Evolutionary conservation across 2,329 filamentous ascomycete genomes (phyloP).

Genomic region (Trichoderma breve): DNA sequence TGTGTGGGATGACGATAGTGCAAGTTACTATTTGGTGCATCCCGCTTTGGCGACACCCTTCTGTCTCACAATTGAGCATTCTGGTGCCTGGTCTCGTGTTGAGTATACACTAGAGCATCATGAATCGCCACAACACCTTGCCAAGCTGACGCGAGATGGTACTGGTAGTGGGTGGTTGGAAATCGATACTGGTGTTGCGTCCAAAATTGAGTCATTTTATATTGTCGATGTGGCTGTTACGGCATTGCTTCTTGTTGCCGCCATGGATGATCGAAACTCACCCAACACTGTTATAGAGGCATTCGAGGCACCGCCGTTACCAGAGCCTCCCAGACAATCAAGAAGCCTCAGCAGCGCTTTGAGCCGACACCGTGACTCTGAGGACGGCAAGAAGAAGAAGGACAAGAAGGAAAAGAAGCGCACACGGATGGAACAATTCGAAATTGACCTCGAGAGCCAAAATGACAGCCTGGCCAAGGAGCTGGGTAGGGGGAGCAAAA

Average conservation of each 20-base stretch:
- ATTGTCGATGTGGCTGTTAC: conserved; percentile 61
- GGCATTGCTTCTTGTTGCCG: conserved; percentile 59
- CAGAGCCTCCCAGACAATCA: conserved; percentile 28
- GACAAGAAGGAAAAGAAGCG: conserved; percentile 43
- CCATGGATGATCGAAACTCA: conserved; percentile 52
- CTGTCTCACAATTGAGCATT: conserved; percentile 57
- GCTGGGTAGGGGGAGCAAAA: conserved; percentile 37
- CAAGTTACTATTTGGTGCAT: conserved; percentile 61
- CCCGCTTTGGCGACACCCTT: conserved; percentile 63
- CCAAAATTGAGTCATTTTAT: conserved; percentile 60
- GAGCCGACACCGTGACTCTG: conserved; percentile 31
- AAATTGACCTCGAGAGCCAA: conserved; percentile 63
- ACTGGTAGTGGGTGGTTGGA: conserved; percentile 60
- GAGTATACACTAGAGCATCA: conserved; percentile 66
- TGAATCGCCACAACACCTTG: conserved; percentile 59
- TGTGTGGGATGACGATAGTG: conserved; percentile 65
- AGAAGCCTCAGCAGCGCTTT: conserved; percentile 31
- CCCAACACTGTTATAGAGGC: conserved; percentile 42
- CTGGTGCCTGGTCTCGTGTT: conserved; percentile 57
- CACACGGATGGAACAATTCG: conserved; percentile 54
- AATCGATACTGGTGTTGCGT: conserved; percentile 59
- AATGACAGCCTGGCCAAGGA: conserved; percentile 42
- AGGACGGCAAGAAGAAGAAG: conserved; percentile 42
- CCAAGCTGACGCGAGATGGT: conserved; percentile 59
- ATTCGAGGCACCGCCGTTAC: conserved; percentile 57